Conservation (phyloP, 1,284 basidiomycete species). For the Sporisorium exsertum region DNA sequence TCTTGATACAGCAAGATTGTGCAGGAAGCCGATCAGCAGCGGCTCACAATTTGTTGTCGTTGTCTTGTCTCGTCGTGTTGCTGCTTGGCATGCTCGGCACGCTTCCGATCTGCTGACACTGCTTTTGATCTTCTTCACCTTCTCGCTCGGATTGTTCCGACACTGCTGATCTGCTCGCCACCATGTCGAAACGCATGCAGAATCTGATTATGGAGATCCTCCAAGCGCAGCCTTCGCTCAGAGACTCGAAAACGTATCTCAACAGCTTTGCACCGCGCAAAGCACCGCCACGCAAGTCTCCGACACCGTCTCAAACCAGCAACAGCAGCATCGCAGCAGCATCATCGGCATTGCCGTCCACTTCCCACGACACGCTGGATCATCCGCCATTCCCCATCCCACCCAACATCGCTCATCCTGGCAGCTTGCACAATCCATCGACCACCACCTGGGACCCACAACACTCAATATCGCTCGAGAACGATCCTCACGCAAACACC, state of each 20-base stretch:
- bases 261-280: constrained; percentile 77
- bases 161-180: constrained; percentile 4
- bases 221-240: constrained; percentile 87
- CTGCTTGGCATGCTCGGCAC: background rate
- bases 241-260: constrained; percentile 90
- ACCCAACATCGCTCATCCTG: constrained; percentile 38
- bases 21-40: constrained; percentile 11
- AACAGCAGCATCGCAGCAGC: constrained; percentile 19
- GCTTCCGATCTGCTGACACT: constrained; percentile 10
- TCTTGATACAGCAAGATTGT: constrained; percentile 20
- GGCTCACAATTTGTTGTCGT: constrained; percentile 1
- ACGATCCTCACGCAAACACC: constrained; percentile 16
- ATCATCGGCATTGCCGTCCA: constrained; percentile 14
- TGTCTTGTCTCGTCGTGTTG: background rate
- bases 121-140: background rate
- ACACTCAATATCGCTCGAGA: constrained; percentile 30
- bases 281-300: constrained; percentile 22
- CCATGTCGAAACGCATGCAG: constrained; percentile 72
- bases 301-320: constrained; percentile 9
- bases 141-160: background rate
- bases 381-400: constrained; percentile 49
- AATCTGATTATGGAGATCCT: constrained; percentile 97
- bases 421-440: constrained; percentile 45
- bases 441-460: constrained; percentile 47
- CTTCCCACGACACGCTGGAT: constrained; percentile 9